These are phyloP conservation scores for Penicillium crustosum DNA, from an alignment of 2,329 filamentous ascomycete species.

Conservation along the genomic window DNA sequence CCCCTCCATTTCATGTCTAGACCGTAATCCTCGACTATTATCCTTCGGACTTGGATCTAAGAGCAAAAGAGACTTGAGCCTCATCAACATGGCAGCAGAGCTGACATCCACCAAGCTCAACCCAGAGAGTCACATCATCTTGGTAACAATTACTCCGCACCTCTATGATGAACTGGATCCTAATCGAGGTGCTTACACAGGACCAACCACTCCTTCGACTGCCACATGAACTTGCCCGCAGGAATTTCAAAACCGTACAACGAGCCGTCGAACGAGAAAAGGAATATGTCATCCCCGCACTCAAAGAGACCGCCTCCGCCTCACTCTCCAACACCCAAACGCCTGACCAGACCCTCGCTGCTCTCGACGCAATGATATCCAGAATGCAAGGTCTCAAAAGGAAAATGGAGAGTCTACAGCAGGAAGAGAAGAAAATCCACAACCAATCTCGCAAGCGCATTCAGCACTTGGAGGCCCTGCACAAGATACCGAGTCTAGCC, in stretches of 20 bases:
- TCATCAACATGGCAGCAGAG: conserved; percentile 41
- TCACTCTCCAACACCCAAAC: conserved; percentile 63
- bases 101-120: conserved; percentile 50
- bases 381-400: conserved; percentile 85
- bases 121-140: conserved; percentile 50
- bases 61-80: not conserved
- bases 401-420: conserved; percentile 74
- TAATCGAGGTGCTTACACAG: conserved; percentile 45
- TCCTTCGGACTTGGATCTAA: not conserved
- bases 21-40: not conserved
- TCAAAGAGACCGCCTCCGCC: conserved; percentile 58
- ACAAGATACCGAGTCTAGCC: conserved; percentile 74
- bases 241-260: conserved; percentile 81
- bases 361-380: conserved; percentile 79
- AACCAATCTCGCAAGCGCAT: conserved; percentile 73
- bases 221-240: conserved; percentile 86
- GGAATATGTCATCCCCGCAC: conserved; percentile 47
- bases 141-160: conserved; percentile 36
- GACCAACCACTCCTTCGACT: conserved; percentile 93
- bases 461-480: conserved; percentile 76
- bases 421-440: conserved; percentile 77
- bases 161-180: conserved; percentile 12
- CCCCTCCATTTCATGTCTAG: conserved; percentile 7
- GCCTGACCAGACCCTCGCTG: conserved; percentile 71
- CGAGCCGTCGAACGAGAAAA: conserved; percentile 49